Base-by-base conservation (phyloP, 106 monocot species). In the Alisma plantagoaquatica region DNA sequence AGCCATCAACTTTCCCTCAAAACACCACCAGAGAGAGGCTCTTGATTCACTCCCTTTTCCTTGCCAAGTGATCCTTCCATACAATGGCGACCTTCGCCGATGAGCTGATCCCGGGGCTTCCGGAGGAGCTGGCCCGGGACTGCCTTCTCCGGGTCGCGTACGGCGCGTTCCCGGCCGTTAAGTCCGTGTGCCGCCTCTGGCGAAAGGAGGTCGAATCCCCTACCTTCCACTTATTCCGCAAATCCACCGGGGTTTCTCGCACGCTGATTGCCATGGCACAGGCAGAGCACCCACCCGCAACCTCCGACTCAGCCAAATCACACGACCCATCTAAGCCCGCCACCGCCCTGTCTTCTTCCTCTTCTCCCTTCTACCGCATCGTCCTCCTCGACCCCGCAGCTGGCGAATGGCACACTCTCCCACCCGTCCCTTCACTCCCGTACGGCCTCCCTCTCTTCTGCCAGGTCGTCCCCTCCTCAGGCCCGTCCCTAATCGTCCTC, bases 101-200 rank as follows among this genome's bases (percentile, higher is more conserved):
- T n/a, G n/a, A n/a, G n/a, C 60, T 86, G 31, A 87, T 87, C 14
- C 81, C 87, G 1, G 87, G 81, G 0, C 25, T 87, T 7, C 77
- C 87, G 31, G 65, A 77, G 29, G 87, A 87, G 21, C 27, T 82
- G n/a, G 87, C 81, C 0, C 67, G 68, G 47, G 81, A 87, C 57
- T 87, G 87, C 64, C 69, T 87, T 21, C 19, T 66, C 51, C 77
- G 87, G 19, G 55, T 82, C 23, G 72, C 67, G 2, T 78, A 65
- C 62, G 51, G 49, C 28, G 20, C 31, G 3, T 75, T 75, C 54
- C 41, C 49, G 16, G 10, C 71, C 17, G 61, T 49, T 61, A 50
- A 71, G 24, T 49, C 53, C 18, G 81, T 81, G 12, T 78, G 68
- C 69, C 50, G 57, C 43, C 41, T 2, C 6, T 87, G 81, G 81